Conservation (phyloP, 805 yeast genomes). For the Candida maris region DNA sequence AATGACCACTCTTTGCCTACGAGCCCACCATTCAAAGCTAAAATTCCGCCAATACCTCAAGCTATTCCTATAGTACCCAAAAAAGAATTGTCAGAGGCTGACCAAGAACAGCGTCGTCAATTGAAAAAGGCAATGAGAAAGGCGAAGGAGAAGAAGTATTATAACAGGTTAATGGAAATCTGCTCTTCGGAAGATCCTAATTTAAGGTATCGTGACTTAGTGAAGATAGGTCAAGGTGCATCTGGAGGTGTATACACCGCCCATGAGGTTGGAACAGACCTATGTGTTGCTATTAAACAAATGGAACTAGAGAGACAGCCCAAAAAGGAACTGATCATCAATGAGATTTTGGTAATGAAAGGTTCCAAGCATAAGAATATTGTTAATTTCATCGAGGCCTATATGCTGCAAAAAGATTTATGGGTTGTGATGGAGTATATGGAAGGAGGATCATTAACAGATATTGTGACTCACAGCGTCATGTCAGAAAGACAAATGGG, state of each 20-base stretch:
- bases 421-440: constrained; percentile 99
- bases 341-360: constrained; percentile 94
- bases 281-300: constrained; percentile 89
- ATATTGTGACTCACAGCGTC: constrained; percentile 82
- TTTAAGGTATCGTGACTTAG: constrained; percentile 58
- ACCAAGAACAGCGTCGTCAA: constrained; percentile 37
- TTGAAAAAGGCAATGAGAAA: constrained; percentile 78
- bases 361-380: constrained; percentile 87
- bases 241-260: constrained; percentile 97
- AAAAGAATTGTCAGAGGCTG: constrained; percentile 46
- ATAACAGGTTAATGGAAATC: constrained; percentile 66
- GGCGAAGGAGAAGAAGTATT: constrained; percentile 65
- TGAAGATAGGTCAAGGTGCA: constrained; percentile 97
- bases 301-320: constrained; percentile 95
- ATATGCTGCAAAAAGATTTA: constrained; percentile 67
- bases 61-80: constrained; percentile 21
- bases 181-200: constrained; percentile 87
- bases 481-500: constrained; percentile 95
- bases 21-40: too few relatives aligned
- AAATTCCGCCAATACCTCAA: constrained; percentile 31
- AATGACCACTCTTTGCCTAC: too few relatives aligned
- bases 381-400: constrained; percentile 90
- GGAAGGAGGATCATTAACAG: constrained; percentile 98
- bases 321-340: constrained; percentile 88
- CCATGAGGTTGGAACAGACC: constrained; percentile 49